Evolutionary conservation across 306 rosid genomes (phyloP), one percentile per base, ranked within the genome.

Genomic region (Carpinus viminea): DNA sequence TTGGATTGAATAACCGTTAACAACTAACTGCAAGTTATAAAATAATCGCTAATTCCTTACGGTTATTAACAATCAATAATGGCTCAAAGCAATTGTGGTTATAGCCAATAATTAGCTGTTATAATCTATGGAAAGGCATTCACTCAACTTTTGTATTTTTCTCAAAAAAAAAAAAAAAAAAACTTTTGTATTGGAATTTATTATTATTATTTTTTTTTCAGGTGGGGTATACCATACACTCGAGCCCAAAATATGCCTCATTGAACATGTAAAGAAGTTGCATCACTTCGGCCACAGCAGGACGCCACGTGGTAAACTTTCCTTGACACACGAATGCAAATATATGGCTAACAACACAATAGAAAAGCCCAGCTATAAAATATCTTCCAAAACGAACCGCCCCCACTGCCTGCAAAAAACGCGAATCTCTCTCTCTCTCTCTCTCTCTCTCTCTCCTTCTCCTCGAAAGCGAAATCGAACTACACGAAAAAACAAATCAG

Each of bases 391-490:
- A 80, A 74, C 73, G 68, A 68, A 74, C 85, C 87, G 56, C 69
- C 74, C 78, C 75, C 83, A 69, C 80, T 71, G 81, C 85, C 90
- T 82, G 86, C 86, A 85, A 86, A 79, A 85, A 78, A 85, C 81
- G 88, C 90, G 87, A 90, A 45, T 83, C 87, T 88, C 81, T 83
- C 85, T 62, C 82, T 78, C 78, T 76, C 69, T 47, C 64, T 81
- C 80, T 80, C 28, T 88, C 81, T 83, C 85, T 62, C 82, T 78
- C 78, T 76, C 69, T 47, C 64, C n/a, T n/a, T 38, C 64, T 20
- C 55, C 57, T 64, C 78, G 91, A 90, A 80, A 90, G 87, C 90
- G 91, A 89, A 85, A 81, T 79, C 85, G 77, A 88, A 83, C 87
- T 81, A 83, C 16, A 11, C 80, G 81, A 79, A 60, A 52, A 81